phyloP scores from a whole-genome alignment of 257 asterid species.

The Nicotiana undulata region DNA sequence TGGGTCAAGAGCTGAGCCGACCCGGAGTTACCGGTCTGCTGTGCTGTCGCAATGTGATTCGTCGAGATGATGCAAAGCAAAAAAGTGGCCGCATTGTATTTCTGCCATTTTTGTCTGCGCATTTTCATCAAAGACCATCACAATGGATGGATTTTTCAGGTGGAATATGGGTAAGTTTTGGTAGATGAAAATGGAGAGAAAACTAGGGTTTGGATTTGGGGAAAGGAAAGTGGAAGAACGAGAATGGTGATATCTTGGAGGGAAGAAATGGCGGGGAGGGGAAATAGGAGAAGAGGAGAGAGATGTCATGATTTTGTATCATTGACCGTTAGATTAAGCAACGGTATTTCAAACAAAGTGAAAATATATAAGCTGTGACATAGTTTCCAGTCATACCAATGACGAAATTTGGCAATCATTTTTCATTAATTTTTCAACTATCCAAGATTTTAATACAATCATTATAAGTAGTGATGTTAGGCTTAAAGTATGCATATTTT shows the following conservation, averaged over 20 bases:
- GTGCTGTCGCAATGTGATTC: neutral
- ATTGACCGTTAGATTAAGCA: neutral
- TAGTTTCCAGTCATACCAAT: no score
- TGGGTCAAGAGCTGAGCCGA: slow-evolving; percentile 46
- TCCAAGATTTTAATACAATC: no score
- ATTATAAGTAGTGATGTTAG: no score
- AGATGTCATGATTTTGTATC: neutral
- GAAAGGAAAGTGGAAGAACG: neutral
- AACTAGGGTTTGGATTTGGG: neutral
- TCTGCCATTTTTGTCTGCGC: slow-evolving; percentile 7
- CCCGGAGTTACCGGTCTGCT: slow-evolving; percentile 17
- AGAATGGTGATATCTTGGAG: slow-evolving; percentile 23
- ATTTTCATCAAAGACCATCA: slow-evolving; percentile 3
- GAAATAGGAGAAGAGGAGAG: slow-evolving; percentile 40
- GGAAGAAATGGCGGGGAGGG: slow-evolving; percentile 84
- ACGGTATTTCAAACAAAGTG: neutral
- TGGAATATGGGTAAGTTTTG: neutral
- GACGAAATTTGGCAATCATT: no score
- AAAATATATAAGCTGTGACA: neutral
- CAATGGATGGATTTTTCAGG: neutral
- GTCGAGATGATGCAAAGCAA: neutral
- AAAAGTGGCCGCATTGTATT: neutral
- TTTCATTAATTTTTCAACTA: no score
- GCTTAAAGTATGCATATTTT: no score
- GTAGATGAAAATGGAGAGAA: neutral